Evolutionary conservation across 2,329 filamentous ascomycete species (phyloP).

Genomic region (Colletotrichum salicis): DNA sequence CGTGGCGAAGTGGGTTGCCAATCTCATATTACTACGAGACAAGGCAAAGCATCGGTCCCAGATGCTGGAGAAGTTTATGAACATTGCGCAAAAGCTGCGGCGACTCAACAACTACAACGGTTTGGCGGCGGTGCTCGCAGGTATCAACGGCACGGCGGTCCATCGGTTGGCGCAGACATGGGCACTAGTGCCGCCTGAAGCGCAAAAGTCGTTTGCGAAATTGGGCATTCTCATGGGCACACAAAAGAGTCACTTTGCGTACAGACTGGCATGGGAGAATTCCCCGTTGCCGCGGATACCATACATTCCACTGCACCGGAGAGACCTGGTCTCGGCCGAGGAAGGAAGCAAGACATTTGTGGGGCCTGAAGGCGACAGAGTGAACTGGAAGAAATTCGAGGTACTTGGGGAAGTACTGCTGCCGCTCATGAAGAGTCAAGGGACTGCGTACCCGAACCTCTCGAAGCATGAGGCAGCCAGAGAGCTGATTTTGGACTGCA

Average conservation of each 20-base stretch:
- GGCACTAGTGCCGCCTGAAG: constrained; percentile 75
- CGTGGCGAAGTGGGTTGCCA: constrained; percentile 82
- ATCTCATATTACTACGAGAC: constrained; percentile 87
- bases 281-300: constrained; percentile 90
- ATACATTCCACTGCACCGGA: constrained; percentile 88
- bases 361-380: constrained; percentile 75
- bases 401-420: constrained; percentile 92
- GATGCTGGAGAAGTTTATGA: constrained; percentile 96
- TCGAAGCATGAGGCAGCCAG: constrained; percentile 75
- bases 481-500: constrained; percentile 82
- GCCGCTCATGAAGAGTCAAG: constrained; percentile 91
- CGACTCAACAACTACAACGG: constrained; percentile 98
- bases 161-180: constrained; percentile 85
- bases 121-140: constrained; percentile 91
- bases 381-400: constrained; percentile 99
- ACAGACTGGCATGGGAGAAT: constrained; percentile 98
- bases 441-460: constrained; percentile 80
- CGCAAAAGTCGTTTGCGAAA: constrained; percentile 86
- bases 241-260: constrained; percentile 91
- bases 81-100: constrained; percentile 84
- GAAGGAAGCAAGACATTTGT: constrained; percentile 93
- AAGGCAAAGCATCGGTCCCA: constrained; percentile 94
- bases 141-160: constrained; percentile 88
- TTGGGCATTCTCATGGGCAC: constrained; percentile 93
- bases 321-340: constrained; percentile 91